Evolutionary conservation across 306 rosid species (phyloP).

Genomic region (Trifolium fragiferum): DNA sequence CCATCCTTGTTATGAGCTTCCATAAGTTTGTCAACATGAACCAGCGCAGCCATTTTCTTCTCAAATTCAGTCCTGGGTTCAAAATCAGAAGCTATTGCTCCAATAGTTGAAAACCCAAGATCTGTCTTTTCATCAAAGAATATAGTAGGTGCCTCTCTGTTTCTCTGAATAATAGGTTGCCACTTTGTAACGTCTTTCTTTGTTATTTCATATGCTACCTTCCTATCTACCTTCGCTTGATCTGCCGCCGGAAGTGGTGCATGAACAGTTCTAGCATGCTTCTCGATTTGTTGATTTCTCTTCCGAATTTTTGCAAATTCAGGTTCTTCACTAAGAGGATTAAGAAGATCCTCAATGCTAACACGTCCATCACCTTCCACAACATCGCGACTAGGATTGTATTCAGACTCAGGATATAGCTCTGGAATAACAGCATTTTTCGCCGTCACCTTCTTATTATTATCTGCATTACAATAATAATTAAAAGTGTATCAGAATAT

Average conservation of each 20-base stretch:
- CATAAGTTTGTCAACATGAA: slow-evolving; percentile 55
- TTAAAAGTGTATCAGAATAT: not conserved
- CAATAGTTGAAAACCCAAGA: slow-evolving; percentile 80
- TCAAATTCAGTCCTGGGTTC: slow-evolving; percentile 89
- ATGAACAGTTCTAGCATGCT: slow-evolving; percentile 50
- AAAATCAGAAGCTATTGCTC: slow-evolving; percentile 88
- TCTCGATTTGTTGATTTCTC: slow-evolving; percentile 52
- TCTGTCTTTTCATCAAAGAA: slow-evolving; percentile 66
- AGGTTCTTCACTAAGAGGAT: slow-evolving; percentile 66
- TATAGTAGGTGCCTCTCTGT: slow-evolving; percentile 77
- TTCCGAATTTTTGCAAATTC: slow-evolving; percentile 68
- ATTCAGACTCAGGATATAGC: slow-evolving; percentile 88
- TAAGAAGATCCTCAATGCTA: slow-evolving; percentile 66
- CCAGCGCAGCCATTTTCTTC: slow-evolving; percentile 78
- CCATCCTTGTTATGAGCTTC: slow-evolving; percentile 92
- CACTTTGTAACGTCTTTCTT: slow-evolving; percentile 72
- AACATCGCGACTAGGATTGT: slow-evolving; percentile 75
- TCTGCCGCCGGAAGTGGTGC: slow-evolving; percentile 76
- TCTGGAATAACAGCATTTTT: slow-evolving; percentile 57
- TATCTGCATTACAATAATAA: slow-evolving; percentile 48
- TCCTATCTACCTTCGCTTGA: slow-evolving; percentile 70
- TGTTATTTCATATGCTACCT: slow-evolving; percentile 60
- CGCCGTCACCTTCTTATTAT: slow-evolving; percentile 53
- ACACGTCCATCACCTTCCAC: slow-evolving; percentile 72
- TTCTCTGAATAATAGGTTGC: slow-evolving; percentile 77